Evolutionary conservation across 441 rosid species (phyloP).

Genomic region (Corymbia calophylla): DNA sequence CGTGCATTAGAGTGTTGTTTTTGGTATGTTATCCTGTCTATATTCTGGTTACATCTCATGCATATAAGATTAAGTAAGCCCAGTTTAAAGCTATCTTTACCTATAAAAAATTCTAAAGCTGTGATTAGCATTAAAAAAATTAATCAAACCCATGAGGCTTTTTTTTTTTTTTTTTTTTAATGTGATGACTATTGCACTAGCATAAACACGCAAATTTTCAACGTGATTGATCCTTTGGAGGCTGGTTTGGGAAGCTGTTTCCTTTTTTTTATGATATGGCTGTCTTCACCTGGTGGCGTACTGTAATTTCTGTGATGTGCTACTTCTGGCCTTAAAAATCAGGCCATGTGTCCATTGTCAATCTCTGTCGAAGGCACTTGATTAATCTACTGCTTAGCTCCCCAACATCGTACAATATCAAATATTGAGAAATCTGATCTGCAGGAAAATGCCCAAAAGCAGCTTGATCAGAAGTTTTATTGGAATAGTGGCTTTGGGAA

Average conservation of each 20-base stretch:
- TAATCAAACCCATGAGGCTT: not conserved
- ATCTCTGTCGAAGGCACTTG: not conserved
- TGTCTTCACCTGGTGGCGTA: not conserved
- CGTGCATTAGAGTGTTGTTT: not conserved
- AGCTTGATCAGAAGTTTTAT: slow-evolving; percentile 70
- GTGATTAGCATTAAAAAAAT: not conserved
- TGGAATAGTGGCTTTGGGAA: slow-evolving; percentile 62
- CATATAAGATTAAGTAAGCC: not conserved
- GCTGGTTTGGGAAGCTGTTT: not conserved
- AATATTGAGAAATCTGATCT: not conserved
- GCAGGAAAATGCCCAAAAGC: slow-evolving; percentile 86
- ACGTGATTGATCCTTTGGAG: not conserved
- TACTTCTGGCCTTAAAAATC: not conserved
- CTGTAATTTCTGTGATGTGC: not conserved
- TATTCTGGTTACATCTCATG: not conserved
- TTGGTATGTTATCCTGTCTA: not conserved
- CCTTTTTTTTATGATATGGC: not conserved
- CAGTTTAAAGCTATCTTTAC: not conserved
- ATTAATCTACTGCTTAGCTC: not conserved
- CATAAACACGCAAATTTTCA: not conserved
- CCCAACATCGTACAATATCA: not conserved
- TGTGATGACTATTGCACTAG: not conserved
- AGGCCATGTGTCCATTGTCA: not conserved
- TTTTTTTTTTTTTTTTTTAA: not conserved
- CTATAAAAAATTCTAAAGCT: not conserved